These are phyloP conservation scores for Fusarium agapanthi DNA, from an alignment of 2,329 filamentous ascomycete genomes.

Conservation along the genomic window DNA sequence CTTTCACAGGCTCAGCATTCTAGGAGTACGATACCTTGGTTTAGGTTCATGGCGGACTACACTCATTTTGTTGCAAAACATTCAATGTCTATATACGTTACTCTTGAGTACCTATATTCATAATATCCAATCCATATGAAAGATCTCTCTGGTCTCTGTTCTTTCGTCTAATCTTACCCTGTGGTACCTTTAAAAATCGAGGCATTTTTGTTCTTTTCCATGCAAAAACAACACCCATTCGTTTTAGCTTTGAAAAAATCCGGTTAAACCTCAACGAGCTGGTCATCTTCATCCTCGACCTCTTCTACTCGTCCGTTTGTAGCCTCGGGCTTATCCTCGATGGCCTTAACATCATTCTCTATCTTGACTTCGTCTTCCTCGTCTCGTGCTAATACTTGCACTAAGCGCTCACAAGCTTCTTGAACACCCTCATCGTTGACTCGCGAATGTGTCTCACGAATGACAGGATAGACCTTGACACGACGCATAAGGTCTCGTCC, in stretches of 20 bases:
- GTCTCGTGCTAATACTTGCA: constrained; percentile 87
- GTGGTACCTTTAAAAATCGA: neutral
- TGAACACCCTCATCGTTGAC: constrained; percentile 81
- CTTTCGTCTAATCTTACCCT: neutral
- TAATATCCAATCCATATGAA: neutral
- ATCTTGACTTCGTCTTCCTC: constrained; percentile 62
- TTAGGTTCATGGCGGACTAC: constrained; percentile 9
- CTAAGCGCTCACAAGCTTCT: constrained; percentile 87
- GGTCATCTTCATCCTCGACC: constrained; percentile 60
- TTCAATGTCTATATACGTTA: constrained; percentile 25
- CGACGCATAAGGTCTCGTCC: constrained; percentile 78
- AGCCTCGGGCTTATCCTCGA: constrained; percentile 49
- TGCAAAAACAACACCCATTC: neutral
- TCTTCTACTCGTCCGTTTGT: constrained; percentile 54
- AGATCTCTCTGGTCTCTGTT: neutral
- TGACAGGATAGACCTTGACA: constrained; percentile 86
- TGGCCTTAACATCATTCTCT: constrained; percentile 45
- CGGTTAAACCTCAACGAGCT: constrained; percentile 62
- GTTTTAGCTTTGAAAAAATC: too few relatives aligned
- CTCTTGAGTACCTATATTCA: constrained; percentile 20
- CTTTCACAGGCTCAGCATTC: constrained; percentile 21
- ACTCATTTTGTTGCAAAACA: constrained; percentile 21
- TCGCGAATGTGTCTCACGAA: constrained; percentile 84
- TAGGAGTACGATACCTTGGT: constrained; percentile 3
- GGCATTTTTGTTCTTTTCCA: neutral